Base-by-base conservation (phyloP, 2,329 filamentous ascomycete genomes). In the Aspergillus sp. region DNA sequence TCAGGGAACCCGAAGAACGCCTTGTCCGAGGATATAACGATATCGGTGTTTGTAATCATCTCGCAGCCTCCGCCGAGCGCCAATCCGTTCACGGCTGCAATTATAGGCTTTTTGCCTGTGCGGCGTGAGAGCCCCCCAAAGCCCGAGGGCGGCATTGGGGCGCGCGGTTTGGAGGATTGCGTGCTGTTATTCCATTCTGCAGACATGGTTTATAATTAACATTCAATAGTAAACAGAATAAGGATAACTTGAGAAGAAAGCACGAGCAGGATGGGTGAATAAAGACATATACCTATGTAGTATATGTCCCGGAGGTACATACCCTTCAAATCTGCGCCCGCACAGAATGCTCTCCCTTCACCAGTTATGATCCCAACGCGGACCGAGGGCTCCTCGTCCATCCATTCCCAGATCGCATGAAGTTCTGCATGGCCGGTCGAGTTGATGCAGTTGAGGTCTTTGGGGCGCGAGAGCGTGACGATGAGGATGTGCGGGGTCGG, bases 41-140 rank as follows among this genome's bases (percentile, higher is more conserved):
- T 73, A 75, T 93, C 90, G 55, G 82, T 82, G 73, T 91, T 91
- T 57, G 89, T 77, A 17, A 85, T 82, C 76, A 92, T 91, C 77
- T 93, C 90, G 74, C 89, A 86, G 1, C 89, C 90, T 43, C 90
- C 90, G 43, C 90, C 90, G 40, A 90, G 81, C 56, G 87, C 90
- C 14, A 90, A 77, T 1, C 90, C 90, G 67, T 91, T 90, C 21
- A 93, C 87, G 0, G 90, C 90, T 4, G 86, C 88, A 19, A 93
- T 81, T 43, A 93, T 79, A 3, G 90, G 90, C 67, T 93, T 93
- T 45, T 72, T 72, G n/a, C 79, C 78, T 8, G 65, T 67, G 25
- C 79, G 75, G 15, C 75, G 74, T 15, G 78, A 77, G 6, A 82
- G 70, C 1, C 75, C 76, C 35, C 71, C 76, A 57, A 79, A 79